A percentile compares a stretch with the other conserved stretches of the same genome.
These are phyloP conservation scores for Suhomyces bolitotheri DNA, from an alignment of 1,139 yeast genomes.

Conservation along the genomic window DNA sequence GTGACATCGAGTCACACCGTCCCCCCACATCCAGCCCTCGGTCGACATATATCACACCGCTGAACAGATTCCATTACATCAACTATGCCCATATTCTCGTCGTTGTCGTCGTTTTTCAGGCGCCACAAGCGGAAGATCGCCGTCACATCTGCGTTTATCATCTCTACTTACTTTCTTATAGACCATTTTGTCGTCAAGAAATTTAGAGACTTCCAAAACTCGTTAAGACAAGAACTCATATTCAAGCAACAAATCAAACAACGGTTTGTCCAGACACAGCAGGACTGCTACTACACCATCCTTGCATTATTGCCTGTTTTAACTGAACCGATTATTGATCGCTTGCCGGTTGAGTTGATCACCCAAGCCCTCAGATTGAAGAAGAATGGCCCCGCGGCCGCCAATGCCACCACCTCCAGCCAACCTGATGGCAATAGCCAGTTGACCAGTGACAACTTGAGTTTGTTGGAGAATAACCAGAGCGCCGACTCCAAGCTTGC, in stretches of 20 bases:
- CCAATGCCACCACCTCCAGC: constrained; percentile 11
- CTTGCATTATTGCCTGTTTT: constrained; percentile 81
- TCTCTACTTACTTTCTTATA: constrained; percentile 59
- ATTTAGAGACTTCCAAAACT: constrained; percentile 65
- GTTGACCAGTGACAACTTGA: constrained; percentile 44
- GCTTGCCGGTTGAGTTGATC: constrained; percentile 70
- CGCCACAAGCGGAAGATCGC: constrained; percentile 64
- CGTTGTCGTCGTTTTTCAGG: constrained; percentile 54
- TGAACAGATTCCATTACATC: neutral
- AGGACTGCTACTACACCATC: constrained; percentile 84
- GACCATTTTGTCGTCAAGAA: constrained; percentile 58
- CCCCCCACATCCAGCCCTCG: constrained; percentile 7
- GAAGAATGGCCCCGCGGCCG: constrained; percentile 36
- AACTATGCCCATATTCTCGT: constrained; percentile 50
- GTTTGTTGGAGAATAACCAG: constrained; percentile 32
- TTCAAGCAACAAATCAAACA: constrained; percentile 70
- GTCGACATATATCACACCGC: constrained; percentile 3
- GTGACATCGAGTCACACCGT: too few species aligned
- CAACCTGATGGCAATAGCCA: constrained; percentile 18
- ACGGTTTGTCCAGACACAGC: constrained; percentile 86
- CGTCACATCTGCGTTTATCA: constrained; percentile 56
- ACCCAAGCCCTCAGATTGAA: constrained; percentile 70
- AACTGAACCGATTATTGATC: constrained; percentile 60
- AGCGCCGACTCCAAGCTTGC: constrained; percentile 29
- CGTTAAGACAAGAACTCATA: constrained; percentile 70